Base-by-base conservation (phyloP, 2,329 filamentous ascomycete genomes). In the Fusarium sp. region DNA sequence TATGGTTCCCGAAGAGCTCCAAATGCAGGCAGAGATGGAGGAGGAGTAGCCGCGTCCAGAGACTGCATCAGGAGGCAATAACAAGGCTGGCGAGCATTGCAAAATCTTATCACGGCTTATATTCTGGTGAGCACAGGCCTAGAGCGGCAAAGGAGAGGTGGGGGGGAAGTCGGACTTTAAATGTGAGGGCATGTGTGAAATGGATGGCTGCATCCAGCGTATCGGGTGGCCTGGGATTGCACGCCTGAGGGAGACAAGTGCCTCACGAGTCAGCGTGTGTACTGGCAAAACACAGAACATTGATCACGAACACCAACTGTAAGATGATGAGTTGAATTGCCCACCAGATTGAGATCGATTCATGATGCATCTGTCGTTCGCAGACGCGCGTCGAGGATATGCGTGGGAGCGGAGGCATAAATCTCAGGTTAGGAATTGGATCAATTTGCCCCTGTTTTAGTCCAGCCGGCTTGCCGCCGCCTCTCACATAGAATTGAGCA, bases 11-110 rank as follows among this genome's bases (percentile, higher is more conserved):
- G 20, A 68, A 88, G 87, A 86, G 73, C 80, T 85, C 35, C 83
- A 88, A 77, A 84, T 88, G 83, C 86, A 87, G 75, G 82, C 85
- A 22, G 85, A 88, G 33, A 75, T 88, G 39, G 83, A 85, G 24
- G 82, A 85, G 68, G 85, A 87, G 70, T 84, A 74, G 66, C 24
- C 35, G 11, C 15, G 28, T 30, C n/a, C 15, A 36, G 42, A 44
- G 24, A 44, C 10, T 31, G 18, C 38, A 36, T 18, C 30, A 15
- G 28, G 39, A 16, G 24, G 33, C 39, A 31, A 31, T 6, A 48
- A 42, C 26, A 28, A 33, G 51, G 30, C n/a, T 51, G 35, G 26
- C 9, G 24, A 28, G n/a, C 33, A 24, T 16, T 41, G 24, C 18
- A 33, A 7, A 16, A 69, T 57, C 31, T 56, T 24, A 31, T 35